phyloP scores from a whole-genome alignment of 2,329 filamentous ascomycete genomes.

The Colletotrichum cuscutae region DNA sequence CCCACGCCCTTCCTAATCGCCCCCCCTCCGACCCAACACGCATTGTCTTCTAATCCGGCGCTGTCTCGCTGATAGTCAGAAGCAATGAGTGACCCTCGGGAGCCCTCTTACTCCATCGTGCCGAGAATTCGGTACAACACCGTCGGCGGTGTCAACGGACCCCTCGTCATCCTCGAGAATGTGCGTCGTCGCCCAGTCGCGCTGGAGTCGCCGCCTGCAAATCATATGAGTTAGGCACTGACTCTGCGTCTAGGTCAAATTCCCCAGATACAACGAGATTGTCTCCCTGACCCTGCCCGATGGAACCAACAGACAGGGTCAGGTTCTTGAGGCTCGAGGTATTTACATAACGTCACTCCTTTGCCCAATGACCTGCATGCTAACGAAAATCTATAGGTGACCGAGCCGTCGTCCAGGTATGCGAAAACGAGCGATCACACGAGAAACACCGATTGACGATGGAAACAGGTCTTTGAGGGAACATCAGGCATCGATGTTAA shows the following conservation, averaged over 20 bases:
- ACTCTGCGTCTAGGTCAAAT: slow-evolving; percentile 81
- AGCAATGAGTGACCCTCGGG: slow-evolving; percentile 65
- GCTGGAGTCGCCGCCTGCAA: slow-evolving; percentile 28
- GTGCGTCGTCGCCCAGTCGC: slow-evolving; percentile 60
- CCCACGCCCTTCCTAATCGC: slow-evolving; percentile 29
- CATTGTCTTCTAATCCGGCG: slow-evolving; percentile 31
- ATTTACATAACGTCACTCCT: slow-evolving; percentile 41
- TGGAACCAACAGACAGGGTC: slow-evolving; percentile 91
- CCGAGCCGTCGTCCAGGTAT: slow-evolving; percentile 94
- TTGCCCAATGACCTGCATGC: slow-evolving; percentile 30
- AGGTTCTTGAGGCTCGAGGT: slow-evolving; percentile 98
- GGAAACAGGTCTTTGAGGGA: slow-evolving; percentile 89
- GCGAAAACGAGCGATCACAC: slow-evolving; percentile 34
- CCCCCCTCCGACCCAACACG: slow-evolving; percentile 33
- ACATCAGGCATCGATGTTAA: slow-evolving; percentile 98
- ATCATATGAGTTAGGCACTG: not conserved
- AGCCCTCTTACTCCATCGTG: slow-evolving; percentile 68
- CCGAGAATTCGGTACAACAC: slow-evolving; percentile 92
- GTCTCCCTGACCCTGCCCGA: slow-evolving; percentile 95
- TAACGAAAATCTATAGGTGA: slow-evolving; percentile 68
- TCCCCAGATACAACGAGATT: slow-evolving; percentile 97
- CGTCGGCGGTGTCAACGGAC: slow-evolving; percentile 96
- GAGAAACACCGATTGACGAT: slow-evolving; percentile 40
- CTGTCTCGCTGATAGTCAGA: slow-evolving; percentile 41
- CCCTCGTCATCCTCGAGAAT: slow-evolving; percentile 97